Evolutionary conservation across 768 basidiomycete genomes (phyloP), one percentile per base, ranked within the genome.

Genomic region (Leccinum olivaceopallidum): DNA sequence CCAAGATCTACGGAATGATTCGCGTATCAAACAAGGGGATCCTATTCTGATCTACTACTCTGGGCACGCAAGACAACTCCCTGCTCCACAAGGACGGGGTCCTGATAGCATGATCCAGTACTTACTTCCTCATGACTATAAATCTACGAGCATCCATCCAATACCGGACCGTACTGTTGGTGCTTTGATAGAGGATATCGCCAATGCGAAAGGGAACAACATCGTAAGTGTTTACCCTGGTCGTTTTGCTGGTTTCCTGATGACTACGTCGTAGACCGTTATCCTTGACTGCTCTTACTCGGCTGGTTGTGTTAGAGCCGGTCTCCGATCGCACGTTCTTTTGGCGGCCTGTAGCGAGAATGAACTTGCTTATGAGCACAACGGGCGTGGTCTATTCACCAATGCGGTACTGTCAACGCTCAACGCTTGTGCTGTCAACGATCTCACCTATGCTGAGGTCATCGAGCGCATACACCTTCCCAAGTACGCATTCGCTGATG

Each of bases 261-360:
- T 58, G 10, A 52, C 30, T 22, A 2, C 22, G 13, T 18, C 18
- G 55, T 56, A 82, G 81, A 80, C 77, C 12, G 66, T 82, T 16
- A 78, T 82, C 50, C 69, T 82, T 6, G 81, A 81, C 56, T 81
- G 81, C 52, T 82, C 80, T 62, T 70, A 75, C 63, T 78, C 81
- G 6, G 78, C 70, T 1, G 77, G 78, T 1, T 69, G 76, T 10
- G 75, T 69, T 12, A 73, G 79, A 13, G 30, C 67, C 49, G 73
- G 71, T 42, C 67, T 74, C 42, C 69, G 65, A 1, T 79, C 79
- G 0, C 78, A 80, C 61, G 72, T 81, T 22, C 72, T 81, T 3
- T 66, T 80, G 16, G 79, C 80, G 4, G 79, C 80, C 2, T 81
- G 80, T 57, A 70, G 76, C 2, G 65, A 72, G 6, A 67, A 73